Base-by-base conservation (phyloP, 805 yeast species). In the Pichia membranifaciens region DNA sequence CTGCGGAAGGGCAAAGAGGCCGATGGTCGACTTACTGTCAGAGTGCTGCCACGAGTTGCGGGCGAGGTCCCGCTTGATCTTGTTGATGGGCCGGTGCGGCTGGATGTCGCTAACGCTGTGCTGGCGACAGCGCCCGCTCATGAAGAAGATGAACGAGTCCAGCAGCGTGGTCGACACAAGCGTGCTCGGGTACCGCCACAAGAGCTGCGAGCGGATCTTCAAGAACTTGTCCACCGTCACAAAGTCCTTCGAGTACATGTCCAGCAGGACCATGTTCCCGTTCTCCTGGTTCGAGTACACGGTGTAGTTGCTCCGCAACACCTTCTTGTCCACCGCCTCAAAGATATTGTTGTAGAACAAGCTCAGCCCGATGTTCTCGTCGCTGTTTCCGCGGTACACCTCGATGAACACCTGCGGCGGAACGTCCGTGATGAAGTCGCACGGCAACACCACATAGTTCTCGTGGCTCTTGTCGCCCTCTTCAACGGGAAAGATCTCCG, bases 41-140 rank as follows among this genome's bases (percentile, higher is more conserved):
- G 84, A 72, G 61, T 89, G 96, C 57, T 76, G 78, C 99, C 99
- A 93, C 1, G 96, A 83, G 53, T 95, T 78, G 65, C 98, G 78
- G 3, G 95, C 95, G 49, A 91, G 67, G 59, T 89, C 96, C 59
- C 98, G 78, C 37, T 89, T 76, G 21, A 90, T 73, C 59, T 85
- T 85, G 20, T 76, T 75, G 33, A 81, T 67, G 4, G 88, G 73
- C 53, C 79, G 73, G 49, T 68, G 67, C 21, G 22, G 6, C 22
- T 18, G 33, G 3, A 60, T 41, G n/a, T 45, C 42, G 32, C 44
- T 42, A 31, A 21, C 16, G 18, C 9, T 18, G 4, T 31, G 36
- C 50, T 50, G 64, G 48, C 52, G 62, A 7, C 84, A 75, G 39
- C 76, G 72, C 12, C 69, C 68, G 35, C 79, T 73, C 57, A 85